Percentiles rank a stretch among this genome's conserved stretches.
phyloP scores from a whole-genome alignment of 345 rosid genomes.

The Lepidium sativum region DNA sequence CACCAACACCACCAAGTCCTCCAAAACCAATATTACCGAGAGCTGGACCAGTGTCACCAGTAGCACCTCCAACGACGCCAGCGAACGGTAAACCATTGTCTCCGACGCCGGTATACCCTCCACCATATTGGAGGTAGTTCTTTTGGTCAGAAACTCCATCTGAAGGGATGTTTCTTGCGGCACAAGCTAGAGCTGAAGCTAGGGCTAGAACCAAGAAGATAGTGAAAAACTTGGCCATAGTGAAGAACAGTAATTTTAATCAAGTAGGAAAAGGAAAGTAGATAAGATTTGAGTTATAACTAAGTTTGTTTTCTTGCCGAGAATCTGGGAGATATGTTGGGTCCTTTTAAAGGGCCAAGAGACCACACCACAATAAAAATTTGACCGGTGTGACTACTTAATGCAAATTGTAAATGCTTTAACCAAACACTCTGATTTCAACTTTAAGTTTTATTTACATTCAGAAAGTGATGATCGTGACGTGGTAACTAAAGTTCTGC shows the following conservation, averaged over 20 bases:
- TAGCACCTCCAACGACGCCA: conserved; percentile 50
- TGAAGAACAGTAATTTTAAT: conserved; percentile 1
- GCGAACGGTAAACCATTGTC: conserved; percentile 42
- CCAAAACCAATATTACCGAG: conserved; percentile 25
- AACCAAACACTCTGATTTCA: conserved; percentile 23
- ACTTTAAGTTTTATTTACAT: conserved; percentile 19
- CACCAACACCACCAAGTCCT: conserved; percentile 28
- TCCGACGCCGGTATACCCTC: conserved; percentile 59
- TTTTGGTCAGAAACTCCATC: conserved; percentile 55
- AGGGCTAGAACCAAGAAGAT: conserved; percentile 32
- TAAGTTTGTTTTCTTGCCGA: conserved; percentile 1
- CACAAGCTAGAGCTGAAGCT: conserved; percentile 23
- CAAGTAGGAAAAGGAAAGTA: neutral
- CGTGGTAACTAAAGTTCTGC: conserved; percentile 11
- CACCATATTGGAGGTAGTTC: conserved; percentile 57
- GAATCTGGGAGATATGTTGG: conserved; percentile 19
- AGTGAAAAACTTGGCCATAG: conserved; percentile 33
- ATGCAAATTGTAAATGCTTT: conserved; percentile 21
- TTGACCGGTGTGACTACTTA: conserved; percentile 23
- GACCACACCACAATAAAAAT: neutral
- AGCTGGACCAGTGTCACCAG: conserved; percentile 12
- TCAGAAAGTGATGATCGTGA: conserved; percentile 4
- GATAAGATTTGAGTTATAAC: neutral
- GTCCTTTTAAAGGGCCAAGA: conserved; percentile 24
- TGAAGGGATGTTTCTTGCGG: conserved; percentile 40